Evolutionary conservation across 441 rosid genomes (phyloP), one percentile per base, ranked within the genome.

Genomic region (Capsella rubella): DNA sequence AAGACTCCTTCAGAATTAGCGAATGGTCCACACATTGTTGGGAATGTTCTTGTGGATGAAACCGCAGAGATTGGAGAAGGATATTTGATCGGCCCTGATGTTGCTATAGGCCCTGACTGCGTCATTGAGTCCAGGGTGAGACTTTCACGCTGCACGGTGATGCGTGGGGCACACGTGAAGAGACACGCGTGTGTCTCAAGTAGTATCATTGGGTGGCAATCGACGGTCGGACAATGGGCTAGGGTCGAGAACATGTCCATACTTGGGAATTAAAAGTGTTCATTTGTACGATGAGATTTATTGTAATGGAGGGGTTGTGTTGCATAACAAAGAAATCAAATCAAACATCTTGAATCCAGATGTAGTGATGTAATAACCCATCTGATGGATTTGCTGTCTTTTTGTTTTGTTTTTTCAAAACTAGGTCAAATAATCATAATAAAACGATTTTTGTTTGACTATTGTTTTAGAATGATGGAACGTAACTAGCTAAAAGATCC

Each of bases 141-240:
- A 67, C 89, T 91, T 27, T 89, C 97, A 50, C 87, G 87, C 27
- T 91, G 95, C 86, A 84, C 95, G 1, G 87, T 91, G 58, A 91
- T 91, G 97, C 84, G 95, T 0, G 95, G 97, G 6, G 93, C 79
- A 39, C 87, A 90, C 49, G 82, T 89, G 83, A 91, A 87, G 86
- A 88, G 80, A 64, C 90, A 91, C 31, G 89, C 93, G 2, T 87
- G 95, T 78, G 74, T 91, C 64, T 82, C 93, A 43, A 82, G 88
- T 80, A 91, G 97, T 53, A 91, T 34, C 74, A 83, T 91, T 0
- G 95, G 97, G 42, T 91, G 95, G 97, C 91, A 90, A 78, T 92
- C 93, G 47, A 92, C 95, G 0, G 84, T 92, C 0, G 97, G 95
- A 32, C 88, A 87, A 73, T 92, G 96, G 96, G 88, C 93, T 16